phyloP scores from a whole-genome alignment of 139 green algal species.

The Prasinococcaceae sp. region DNA sequence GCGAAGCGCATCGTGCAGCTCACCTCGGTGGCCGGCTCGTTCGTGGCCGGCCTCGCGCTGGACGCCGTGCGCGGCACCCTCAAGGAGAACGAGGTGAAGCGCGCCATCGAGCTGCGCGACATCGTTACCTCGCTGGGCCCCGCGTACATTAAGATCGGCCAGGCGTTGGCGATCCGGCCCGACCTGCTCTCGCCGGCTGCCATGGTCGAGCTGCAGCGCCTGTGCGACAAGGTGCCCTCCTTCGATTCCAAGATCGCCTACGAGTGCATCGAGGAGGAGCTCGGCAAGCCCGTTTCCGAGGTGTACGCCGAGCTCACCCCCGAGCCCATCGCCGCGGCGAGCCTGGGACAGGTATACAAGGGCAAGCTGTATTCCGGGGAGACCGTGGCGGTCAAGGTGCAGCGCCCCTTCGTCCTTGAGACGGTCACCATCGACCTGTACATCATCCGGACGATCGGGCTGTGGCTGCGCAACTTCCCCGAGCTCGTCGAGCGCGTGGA shows the following conservation, averaged over 20 bases:
- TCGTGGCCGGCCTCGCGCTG: constrained; percentile 46
- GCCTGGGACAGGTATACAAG: constrained; percentile 63
- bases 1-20: constrained; percentile 74
- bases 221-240: constrained; percentile 95
- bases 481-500: constrained; percentile 28
- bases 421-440: constrained; percentile 77
- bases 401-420: constrained; percentile 75
- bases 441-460: constrained; percentile 47
- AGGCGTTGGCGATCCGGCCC: constrained; percentile 82
- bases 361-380: constrained; percentile 41
- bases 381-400: constrained; percentile 90
- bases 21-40: constrained; percentile 50
- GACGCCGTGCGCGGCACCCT: constrained; percentile 46
- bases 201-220: constrained; percentile 97
- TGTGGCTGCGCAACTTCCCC: constrained; percentile 21
- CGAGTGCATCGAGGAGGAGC: constrained; percentile 55
- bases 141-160: constrained; percentile 96
- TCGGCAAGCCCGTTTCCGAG: constrained; percentile 68
- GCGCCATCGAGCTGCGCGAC: constrained; percentile 79
- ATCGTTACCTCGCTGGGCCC: constrained; percentile 87
- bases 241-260: constrained; percentile 66
- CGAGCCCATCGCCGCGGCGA: constrained; percentile 76
- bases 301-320: constrained; percentile 69
- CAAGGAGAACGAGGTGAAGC: constrained; percentile 53
- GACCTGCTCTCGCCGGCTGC: constrained; percentile 86